Evolutionary conservation across 1,139 yeast species (phyloP).

Genomic region (Meyerozyma athensensis): DNA sequence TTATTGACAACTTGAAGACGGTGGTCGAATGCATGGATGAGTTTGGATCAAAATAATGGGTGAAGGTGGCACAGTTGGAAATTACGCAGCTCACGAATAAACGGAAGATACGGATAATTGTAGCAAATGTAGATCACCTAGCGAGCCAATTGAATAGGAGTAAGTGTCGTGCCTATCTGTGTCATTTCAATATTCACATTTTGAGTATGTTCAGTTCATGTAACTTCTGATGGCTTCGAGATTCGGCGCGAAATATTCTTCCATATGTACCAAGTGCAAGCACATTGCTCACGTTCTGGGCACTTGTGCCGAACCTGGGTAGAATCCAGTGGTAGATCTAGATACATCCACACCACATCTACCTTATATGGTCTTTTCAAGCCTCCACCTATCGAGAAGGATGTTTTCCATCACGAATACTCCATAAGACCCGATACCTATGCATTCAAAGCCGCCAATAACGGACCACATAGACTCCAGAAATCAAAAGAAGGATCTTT

Average conservation of each 20-base stretch:
- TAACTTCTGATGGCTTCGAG: no score
- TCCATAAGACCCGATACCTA: conserved; percentile 46
- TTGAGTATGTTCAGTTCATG: no score
- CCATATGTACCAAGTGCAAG: no score
- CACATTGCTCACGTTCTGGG: not conserved
- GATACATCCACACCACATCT: not conserved
- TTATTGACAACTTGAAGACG: conserved; percentile 60
- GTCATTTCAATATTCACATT: no score
- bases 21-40: conserved; percentile 65
- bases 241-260: no score
- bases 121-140: no score
- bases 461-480: conserved; percentile 28
- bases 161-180: no score
- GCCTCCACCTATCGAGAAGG: conserved; percentile 13
- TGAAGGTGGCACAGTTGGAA: no score
- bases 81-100: no score
- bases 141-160: no score
- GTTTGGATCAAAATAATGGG: conserved; percentile 11
- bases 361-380: not conserved
- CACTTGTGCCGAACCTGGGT: not conserved
- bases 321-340: not conserved
- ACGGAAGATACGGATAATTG: no score
- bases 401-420: conserved; percentile 38
- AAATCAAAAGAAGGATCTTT: conserved; percentile 13
- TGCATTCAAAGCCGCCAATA: conserved; percentile 37